Evolutionary conservation across 257 asterid species (phyloP), one percentile per base, ranked within the genome.

Genomic region (Nicotiana benthamiana): DNA sequence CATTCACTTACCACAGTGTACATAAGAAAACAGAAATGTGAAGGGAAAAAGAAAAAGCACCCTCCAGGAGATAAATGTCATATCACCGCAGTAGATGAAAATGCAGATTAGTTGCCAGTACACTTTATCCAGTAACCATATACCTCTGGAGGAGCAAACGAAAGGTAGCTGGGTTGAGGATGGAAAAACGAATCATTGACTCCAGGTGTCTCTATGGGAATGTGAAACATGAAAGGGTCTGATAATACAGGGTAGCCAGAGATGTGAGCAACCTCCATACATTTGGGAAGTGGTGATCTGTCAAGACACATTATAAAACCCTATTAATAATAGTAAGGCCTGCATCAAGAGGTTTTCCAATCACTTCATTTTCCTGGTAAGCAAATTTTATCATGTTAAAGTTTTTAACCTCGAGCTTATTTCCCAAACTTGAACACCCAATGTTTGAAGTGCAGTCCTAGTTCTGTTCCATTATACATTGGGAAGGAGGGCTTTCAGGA

Each of bases 141-240:
- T 80, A 92, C 98, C 98, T 94, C 98, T 1, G 98, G 98, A 79
- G 98, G 98, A 75, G 98, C 94, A 83, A 92, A 94, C 17, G 98
- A 94, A 54, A 94, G 85, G 84, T 94, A 94, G 87, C 88, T 85
- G 82, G 84, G 79, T 10, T 86, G 87, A 75, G 66, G 86, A 77
- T 85, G 80, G 43, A 83, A 79, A n/a, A 81, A 32, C 51, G 91
- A 87, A 81, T 75, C 62, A 86, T 85, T 86, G 20, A 51, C 27
- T 83, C 94, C 93, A 63, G 97, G 94, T 79, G 97, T 89, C 84
- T 84, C 87, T 48, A 93, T 87, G 40, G 90, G 51, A 51, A 81
- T 60, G 72, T 83, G 83, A 77, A 87, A 87, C 86, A 81, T 64
- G 22, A 79, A 75, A 48, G 98, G 97, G 85, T 92, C 92, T 28